Conservation (phyloP, 2,329 filamentous ascomycete species). For the Aspergillus sp. region DNA sequence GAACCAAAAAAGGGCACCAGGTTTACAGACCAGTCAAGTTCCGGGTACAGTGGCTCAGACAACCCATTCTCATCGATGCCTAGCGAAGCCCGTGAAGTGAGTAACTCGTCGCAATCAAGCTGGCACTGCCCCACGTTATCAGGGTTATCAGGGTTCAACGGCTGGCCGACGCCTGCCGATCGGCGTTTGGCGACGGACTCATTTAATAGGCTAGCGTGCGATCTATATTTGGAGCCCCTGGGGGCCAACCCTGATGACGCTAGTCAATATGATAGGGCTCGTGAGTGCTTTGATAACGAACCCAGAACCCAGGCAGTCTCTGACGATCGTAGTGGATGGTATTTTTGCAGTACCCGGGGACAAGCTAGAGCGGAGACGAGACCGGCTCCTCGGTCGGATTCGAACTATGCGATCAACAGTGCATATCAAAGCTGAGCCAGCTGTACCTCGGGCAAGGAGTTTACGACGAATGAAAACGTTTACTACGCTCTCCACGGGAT, state of each 20-base stretch:
- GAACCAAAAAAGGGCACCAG: slow-evolving; percentile 4
- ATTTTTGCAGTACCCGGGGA: neutral
- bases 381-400: slow-evolving; percentile 29
- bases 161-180: slow-evolving; percentile 24
- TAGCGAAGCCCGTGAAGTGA: slow-evolving; percentile 12
- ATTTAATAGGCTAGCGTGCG: slow-evolving; percentile 32
- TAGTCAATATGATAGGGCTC: neutral
- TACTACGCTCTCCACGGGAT: slow-evolving; percentile 28
- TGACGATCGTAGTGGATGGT: neutral
- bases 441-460: slow-evolving; percentile 18
- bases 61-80: neutral
- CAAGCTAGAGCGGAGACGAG: slow-evolving; percentile 15
- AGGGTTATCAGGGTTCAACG: slow-evolving; percentile 20
- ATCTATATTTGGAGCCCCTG: slow-evolving; percentile 23
- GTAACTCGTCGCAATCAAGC: slow-evolving; percentile 20
- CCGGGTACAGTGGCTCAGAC: slow-evolving; percentile 14
- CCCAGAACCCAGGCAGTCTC: neutral
- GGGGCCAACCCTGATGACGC: slow-evolving; percentile 5
- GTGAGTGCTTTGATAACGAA: neutral
- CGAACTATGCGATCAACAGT: slow-evolving; percentile 37
- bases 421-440: slow-evolving; percentile 20
- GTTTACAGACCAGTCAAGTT: slow-evolving; percentile 15
- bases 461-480: slow-evolving; percentile 43
- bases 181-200: slow-evolving; percentile 23
- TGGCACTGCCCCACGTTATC: slow-evolving; percentile 22